phyloP scores from a whole-genome alignment of 495 filamentous ascomycete genomes.

The Apodospora peruviana region DNA sequence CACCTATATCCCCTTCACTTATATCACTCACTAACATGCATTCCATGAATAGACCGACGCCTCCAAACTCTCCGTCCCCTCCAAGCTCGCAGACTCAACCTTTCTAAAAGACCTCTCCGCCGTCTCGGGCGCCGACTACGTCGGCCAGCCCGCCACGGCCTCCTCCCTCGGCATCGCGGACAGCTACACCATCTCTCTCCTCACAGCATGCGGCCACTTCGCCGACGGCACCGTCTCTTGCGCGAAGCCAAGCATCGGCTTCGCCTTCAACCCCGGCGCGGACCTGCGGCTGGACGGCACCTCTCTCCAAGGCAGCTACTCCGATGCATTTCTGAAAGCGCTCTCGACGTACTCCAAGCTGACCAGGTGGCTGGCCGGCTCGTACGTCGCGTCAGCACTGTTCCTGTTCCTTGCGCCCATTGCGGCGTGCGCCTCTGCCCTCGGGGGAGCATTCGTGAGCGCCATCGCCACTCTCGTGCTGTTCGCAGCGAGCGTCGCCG shows the following conservation, averaged over 20 bases:
- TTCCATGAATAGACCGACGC: slow-evolving; percentile 21
- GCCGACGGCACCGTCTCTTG: slow-evolving; percentile 19
- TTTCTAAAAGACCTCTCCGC: slow-evolving; percentile 25
- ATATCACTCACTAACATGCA: not conserved
- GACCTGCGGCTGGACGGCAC: slow-evolving; percentile 27
- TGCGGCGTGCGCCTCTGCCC: slow-evolving; percentile 16
- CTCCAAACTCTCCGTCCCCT: slow-evolving; percentile 17
- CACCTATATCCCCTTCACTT: not conserved
- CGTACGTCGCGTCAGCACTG: slow-evolving; percentile 23
- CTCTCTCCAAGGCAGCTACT: slow-evolving; percentile 13
- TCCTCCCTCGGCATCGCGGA: slow-evolving; percentile 23
- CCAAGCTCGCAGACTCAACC: slow-evolving; percentile 25
- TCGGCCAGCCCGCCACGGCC: slow-evolving; percentile 23
- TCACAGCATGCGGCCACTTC: slow-evolving; percentile 28
- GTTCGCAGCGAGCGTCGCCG: slow-evolving; percentile 22
- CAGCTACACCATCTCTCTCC: slow-evolving; percentile 26
- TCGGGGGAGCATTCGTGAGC: slow-evolving; percentile 11
- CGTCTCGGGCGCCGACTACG: slow-evolving; percentile 25
- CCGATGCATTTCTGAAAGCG: slow-evolving; percentile 15
- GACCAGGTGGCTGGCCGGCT: slow-evolving; percentile 23
- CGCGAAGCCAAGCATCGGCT: slow-evolving; percentile 21
- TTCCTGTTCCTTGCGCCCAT: slow-evolving; percentile 18
- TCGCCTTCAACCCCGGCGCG: slow-evolving; percentile 26
- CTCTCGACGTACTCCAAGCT: slow-evolving; percentile 16
- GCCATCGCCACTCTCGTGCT: slow-evolving; percentile 22